Base-by-base conservation (phyloP, 2,329 filamentous ascomycete genomes). In the Stylonectria norvegica region DNA sequence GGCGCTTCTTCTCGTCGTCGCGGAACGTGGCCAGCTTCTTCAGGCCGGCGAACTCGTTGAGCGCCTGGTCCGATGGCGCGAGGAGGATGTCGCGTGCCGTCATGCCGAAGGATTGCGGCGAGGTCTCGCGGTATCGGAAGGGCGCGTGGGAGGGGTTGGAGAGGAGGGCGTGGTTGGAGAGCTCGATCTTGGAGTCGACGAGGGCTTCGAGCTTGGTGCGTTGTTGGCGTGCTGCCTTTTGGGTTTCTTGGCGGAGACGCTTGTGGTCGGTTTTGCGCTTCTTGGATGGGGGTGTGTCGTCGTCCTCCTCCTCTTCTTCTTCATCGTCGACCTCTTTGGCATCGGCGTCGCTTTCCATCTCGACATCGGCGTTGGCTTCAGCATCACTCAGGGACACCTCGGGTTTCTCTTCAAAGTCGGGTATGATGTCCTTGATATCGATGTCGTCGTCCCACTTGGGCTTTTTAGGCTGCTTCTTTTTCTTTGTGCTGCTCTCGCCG, bases 91-190 rank as follows among this genome's bases (percentile, higher is more conserved):
- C 93, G 46, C 83, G 79, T 1, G 90, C 75, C 1, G 88, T 95
- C 58, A 98, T 81, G 43, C 93, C 93, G 61, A 95, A 98, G 10
- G 85, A 81, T 40, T 85, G 84, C 1, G 93, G 91, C 1, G 88
- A 94, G 2, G 91, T 95, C 61, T 96, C 90, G 58, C 93, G 87
- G 72, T 98, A 98, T 41, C 87, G 85, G 79, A 98, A 98, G 51
- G 56, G 48, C 12, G 53, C 50, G 19, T 50, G 42, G 29, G 38
- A 36, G 17, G 53, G 52, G 39, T 57, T 45, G 35, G 70, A 72
- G 31, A 77, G 76, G 38, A 79, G 75, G 36, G 81, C 69, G 15
- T 81, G 78, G 48, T 81, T 69, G 43, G 88, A 82, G 42, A 94
- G 75, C 50, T 89, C 79, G 55, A 96, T 76, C 59, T 84, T 85